These are phyloP conservation scores for Fusarium annulatum DNA, from an alignment of 2,329 filamentous ascomycete species.

Conservation along the genomic window DNA sequence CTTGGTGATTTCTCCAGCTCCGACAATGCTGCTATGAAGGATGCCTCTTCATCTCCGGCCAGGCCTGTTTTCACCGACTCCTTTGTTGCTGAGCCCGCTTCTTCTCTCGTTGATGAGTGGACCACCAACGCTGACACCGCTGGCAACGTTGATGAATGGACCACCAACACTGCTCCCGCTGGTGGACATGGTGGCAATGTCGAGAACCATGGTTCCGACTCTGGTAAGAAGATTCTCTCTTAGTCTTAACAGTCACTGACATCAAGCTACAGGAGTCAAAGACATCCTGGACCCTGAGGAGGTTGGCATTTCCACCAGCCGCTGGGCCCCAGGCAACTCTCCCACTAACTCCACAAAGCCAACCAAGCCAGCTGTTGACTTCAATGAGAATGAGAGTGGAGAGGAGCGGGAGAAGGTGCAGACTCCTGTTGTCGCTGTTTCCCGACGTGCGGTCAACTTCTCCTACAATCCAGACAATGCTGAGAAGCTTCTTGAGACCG, in stretches of 20 bases:
- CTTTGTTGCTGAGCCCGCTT: background rate
- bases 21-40: background rate
- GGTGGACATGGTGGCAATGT: background rate
- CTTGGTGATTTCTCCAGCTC: background rate
- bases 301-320: constrained; percentile 20
- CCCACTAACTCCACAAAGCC: background rate
- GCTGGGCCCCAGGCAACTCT: constrained; percentile 10
- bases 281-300: background rate
- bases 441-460: constrained; percentile 11
- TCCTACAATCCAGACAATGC: background rate
- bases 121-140: background rate
- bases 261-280: background rate
- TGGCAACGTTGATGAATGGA: background rate
- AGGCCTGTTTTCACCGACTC: background rate
- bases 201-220: background rate
- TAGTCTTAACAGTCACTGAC: background rate
- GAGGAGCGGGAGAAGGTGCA: background rate
- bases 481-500: background rate
- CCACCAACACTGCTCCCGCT: too few relatives aligned
- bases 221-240: background rate
- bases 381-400: background rate
- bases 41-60: too few relatives aligned
- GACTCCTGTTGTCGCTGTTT: background rate
- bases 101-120: background rate
- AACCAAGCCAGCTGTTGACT: background rate